Conservation (phyloP, 129 eudicot genomes). For the Lactuca saligna region DNA sequence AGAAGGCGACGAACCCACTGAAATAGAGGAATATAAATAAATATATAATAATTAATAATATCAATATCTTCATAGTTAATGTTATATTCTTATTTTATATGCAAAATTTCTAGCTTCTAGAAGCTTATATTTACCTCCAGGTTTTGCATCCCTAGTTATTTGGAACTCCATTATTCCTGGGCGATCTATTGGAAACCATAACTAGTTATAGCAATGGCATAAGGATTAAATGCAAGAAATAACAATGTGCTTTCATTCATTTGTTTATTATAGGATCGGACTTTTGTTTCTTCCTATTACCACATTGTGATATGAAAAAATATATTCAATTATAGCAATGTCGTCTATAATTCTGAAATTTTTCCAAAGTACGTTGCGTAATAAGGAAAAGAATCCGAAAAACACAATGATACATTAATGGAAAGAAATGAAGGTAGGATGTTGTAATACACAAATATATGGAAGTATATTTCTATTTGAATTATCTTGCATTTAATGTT, state of each 20-base stretch:
- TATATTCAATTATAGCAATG: no score
- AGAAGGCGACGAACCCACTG: slow-evolving; percentile 99
- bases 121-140: slow-evolving; percentile 49
- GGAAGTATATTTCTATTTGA: no score
- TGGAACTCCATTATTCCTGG: slow-evolving; percentile 92
- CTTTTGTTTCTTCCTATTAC: no score
- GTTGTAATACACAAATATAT: no score
- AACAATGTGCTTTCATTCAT: neutral
- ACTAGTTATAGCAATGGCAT: neutral
- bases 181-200: slow-evolving; percentile 43
- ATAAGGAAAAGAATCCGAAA: no score
- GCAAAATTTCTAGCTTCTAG: neutral
- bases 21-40: slow-evolving; percentile 11
- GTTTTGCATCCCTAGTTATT: slow-evolving; percentile 87
- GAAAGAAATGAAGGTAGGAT: no score
- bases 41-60: neutral
- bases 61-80: neutral
- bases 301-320: no score
- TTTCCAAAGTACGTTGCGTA: no score
- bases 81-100: no score
- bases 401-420: no score
- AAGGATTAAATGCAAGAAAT: neutral
- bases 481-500: neutral
- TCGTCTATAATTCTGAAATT: no score
- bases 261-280: no score